These are phyloP conservation scores for Arabidopsis arenosa DNA, from an alignment of 345 rosid genomes.

Conservation along the genomic window DNA sequence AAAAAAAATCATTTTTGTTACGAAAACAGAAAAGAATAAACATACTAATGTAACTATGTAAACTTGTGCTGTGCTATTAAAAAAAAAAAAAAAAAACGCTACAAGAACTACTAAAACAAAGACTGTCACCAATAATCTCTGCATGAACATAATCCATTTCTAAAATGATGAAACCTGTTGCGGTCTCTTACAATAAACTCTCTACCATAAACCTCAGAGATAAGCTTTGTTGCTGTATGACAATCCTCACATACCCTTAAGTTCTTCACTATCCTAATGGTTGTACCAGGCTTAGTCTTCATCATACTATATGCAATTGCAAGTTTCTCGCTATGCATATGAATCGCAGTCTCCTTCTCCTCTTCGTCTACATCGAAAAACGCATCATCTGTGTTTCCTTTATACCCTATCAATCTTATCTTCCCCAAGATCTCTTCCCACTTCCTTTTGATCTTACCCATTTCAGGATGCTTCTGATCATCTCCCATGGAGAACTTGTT, in stretches of 20 bases:
- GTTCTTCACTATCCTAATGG: slow-evolving; percentile 74
- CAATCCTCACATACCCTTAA: slow-evolving; percentile 78
- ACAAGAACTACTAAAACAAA: slow-evolving; percentile 10
- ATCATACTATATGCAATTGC: slow-evolving; percentile 72
- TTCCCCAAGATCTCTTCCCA: slow-evolving; percentile 70
- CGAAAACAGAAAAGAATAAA: too few relatives aligned
- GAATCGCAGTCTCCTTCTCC: slow-evolving; percentile 64
- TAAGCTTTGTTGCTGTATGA: slow-evolving; percentile 68
- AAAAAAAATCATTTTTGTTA: too few relatives aligned
- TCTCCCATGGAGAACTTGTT: slow-evolving; percentile 68
- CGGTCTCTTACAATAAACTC: slow-evolving; percentile 77
- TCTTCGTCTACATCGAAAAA: slow-evolving; percentile 77
- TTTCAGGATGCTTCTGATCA: slow-evolving; percentile 59
- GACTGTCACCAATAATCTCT: slow-evolving; percentile 65
- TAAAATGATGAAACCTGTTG: slow-evolving; percentile 80
- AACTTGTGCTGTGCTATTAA: background rate
- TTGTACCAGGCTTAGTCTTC: slow-evolving; percentile 46
- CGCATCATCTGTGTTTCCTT: slow-evolving; percentile 59
- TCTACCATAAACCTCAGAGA: slow-evolving; percentile 62
- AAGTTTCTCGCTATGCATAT: slow-evolving; percentile 78
- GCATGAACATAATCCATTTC: slow-evolving; percentile 73
- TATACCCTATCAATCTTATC: slow-evolving; percentile 61
- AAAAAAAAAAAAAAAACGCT: background rate
- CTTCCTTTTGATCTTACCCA: slow-evolving; percentile 55
- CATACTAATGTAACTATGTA: background rate